Evolutionary conservation across 2,329 filamentous ascomycete genomes (phyloP), one percentile per base, ranked within the genome.

Genomic region (Cordyceps tenuipes): DNA sequence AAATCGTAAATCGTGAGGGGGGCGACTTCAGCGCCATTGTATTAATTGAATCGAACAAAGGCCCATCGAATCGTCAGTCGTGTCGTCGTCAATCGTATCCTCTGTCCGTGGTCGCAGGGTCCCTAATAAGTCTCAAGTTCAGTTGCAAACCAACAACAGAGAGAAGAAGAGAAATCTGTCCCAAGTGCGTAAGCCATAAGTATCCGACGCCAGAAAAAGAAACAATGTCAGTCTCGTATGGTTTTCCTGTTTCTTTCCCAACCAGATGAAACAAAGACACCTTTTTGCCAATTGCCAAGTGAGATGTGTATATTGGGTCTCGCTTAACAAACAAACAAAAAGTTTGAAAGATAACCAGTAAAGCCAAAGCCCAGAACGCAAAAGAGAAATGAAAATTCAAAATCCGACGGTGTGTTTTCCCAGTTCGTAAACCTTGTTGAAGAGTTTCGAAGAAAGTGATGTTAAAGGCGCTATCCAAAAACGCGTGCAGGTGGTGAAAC

Each of bases 231-330:
- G 39, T 31, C 31, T 39, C 29, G 39, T 19, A 13, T 53, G 46
- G 43, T 31, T 41, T 36, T 41, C 10, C 23, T 15, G 17, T 34
- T 9, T 17, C 34, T 17, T 56, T 26, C 17, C 31, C 26, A 53
- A 59, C 8, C 49, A 59, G 57, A 41, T 59, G 29, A 59, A 19
- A 23, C 7, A 52, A 36, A 44, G 43, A 46, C 26, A 19, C 36
- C 19, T 51, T 58, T 58, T 58, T 58, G 34, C 47, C 47, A 58
- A 46, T 58, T 59, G 57, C 43, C 57, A 59, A 59, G 57, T 53
- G 57, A 59, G 57, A 59, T 59, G 49, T 49, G 58, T 60, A 60
- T 54, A 54, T 54, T 60, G 26, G 36, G 58, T 60, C 52, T 60
- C 50, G 51, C 50, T 60, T 56, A 60, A 60, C 52, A 56, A 53